These are phyloP conservation scores for Endothia cerciana DNA, from an alignment of 2,329 filamentous ascomycete genomes.

Conservation along the genomic window DNA sequence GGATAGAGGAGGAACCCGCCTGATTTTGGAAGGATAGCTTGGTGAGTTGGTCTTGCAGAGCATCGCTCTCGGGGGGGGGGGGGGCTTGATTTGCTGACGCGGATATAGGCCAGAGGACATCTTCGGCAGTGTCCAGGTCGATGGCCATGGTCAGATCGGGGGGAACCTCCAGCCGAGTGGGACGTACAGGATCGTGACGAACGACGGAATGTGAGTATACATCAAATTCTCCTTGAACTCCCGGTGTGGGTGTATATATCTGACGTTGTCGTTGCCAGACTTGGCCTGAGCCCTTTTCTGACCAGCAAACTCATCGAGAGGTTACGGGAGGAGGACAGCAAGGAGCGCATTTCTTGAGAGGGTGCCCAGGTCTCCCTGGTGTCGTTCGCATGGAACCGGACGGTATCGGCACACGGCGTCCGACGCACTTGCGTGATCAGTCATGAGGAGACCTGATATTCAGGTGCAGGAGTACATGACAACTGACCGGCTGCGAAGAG, in stretches of 20 bases:
- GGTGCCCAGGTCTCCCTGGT: not conserved
- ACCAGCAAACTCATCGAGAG: constrained; percentile 27
- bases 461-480: not conserved
- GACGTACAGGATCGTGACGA: constrained; percentile 42
- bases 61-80: not conserved
- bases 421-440: not conserved
- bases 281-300: constrained; percentile 28
- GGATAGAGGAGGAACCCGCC: constrained; percentile 60
- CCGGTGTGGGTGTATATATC: not conserved
- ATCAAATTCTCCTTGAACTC: not conserved
- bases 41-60: constrained; percentile 36
- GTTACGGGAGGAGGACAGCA: constrained; percentile 25
- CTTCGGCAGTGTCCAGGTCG: constrained; percentile 68
- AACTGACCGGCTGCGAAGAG: not conserved
- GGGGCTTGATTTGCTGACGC: not conserved
- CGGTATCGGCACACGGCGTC: too few species aligned
- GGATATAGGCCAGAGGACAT: constrained; percentile 64
- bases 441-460: not conserved
- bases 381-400: not conserved
- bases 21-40: constrained; percentile 69
- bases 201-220: constrained; percentile 30
- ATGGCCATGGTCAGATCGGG: constrained; percentile 59
- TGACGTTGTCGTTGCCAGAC: constrained; percentile 9
- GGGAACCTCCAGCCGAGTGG: constrained; percentile 63
- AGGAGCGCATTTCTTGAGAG: constrained; percentile 19